These are phyloP conservation scores for Auricularia sp. DNA, from an alignment of 768 basidiomycete species.

Conservation along the genomic window DNA sequence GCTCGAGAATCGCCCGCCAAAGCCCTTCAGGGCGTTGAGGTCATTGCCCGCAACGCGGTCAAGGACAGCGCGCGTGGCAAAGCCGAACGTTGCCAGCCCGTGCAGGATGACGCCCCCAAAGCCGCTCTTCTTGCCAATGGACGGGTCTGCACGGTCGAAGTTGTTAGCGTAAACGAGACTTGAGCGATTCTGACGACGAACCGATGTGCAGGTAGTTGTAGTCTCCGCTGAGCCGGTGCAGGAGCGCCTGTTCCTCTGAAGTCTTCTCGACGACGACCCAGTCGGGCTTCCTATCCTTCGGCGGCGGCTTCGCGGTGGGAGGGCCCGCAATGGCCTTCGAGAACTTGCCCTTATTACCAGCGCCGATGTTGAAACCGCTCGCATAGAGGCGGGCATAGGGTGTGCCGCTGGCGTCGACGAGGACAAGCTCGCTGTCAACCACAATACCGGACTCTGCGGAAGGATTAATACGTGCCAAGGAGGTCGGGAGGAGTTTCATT, in stretches of 20 bases:
- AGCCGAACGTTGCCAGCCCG: slow-evolving; percentile 73
- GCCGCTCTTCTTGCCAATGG: slow-evolving; percentile 57
- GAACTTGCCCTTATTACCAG: slow-evolving; percentile 55
- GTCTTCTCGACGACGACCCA: slow-evolving; percentile 54
- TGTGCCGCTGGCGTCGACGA: slow-evolving; percentile 52
- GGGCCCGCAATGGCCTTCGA: slow-evolving; percentile 50
- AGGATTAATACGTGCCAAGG: neutral
- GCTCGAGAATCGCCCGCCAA: slow-evolving; percentile 68
- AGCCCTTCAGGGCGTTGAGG: slow-evolving; percentile 50
- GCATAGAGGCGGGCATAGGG: slow-evolving; percentile 55
- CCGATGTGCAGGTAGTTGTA: slow-evolving; percentile 74
- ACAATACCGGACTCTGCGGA: slow-evolving; percentile 63
- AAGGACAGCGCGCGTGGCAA: slow-evolving; percentile 68
- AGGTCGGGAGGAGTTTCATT: neutral
- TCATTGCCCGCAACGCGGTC: slow-evolving; percentile 50
- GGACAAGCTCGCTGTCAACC: slow-evolving; percentile 48
- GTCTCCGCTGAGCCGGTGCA: slow-evolving; percentile 68
- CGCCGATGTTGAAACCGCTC: slow-evolving; percentile 61
- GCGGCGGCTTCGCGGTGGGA: slow-evolving; percentile 49
- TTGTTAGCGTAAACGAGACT: neutral
- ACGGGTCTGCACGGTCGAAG: slow-evolving; percentile 42
- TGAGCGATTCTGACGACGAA: slow-evolving; percentile 12
- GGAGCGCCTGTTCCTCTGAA: slow-evolving; percentile 49
- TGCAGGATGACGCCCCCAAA: slow-evolving; percentile 83
- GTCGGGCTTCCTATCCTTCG: slow-evolving; percentile 51